A percentile compares a stretch with the other conserved stretches of the same genome.
phyloP scores from a whole-genome alignment of 352 stramenopile genomes.

The Phytophthora pluvialis region DNA sequence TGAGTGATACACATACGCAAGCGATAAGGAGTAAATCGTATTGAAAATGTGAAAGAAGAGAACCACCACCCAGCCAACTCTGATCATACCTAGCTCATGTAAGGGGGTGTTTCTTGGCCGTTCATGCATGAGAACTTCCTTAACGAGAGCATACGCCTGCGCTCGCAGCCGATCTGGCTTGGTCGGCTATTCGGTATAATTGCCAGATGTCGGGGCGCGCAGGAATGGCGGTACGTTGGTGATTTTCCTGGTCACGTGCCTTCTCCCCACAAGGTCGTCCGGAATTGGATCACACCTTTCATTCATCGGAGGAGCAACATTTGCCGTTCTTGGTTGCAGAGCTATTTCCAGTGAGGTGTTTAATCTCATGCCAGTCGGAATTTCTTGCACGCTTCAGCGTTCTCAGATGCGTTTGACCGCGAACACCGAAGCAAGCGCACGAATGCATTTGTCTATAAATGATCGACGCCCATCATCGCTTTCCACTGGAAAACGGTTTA shows the following conservation, averaged over 20 bases:
- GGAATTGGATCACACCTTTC: not conserved
- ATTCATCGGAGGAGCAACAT: not conserved
- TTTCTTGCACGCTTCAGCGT: constrained; percentile 14
- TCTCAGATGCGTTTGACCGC: constrained; percentile 29
- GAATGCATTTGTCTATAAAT: constrained; percentile 22
- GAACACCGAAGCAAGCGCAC: not conserved
- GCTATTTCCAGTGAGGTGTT: constrained; percentile 14
- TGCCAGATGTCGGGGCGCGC: constrained; percentile 5
- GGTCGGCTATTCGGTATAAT: constrained; percentile 19
- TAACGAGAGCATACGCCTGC: constrained; percentile 25
- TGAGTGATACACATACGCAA: constrained; percentile 40
- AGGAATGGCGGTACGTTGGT: not conserved
- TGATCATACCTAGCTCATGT: constrained; percentile 26
- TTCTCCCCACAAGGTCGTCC: not conserved
- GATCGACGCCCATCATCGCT: not conserved
- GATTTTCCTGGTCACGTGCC: constrained; percentile 16
- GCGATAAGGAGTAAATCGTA: constrained; percentile 23
- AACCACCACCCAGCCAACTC: constrained; percentile 29
- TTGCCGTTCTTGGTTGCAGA: not conserved
- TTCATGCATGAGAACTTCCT: constrained; percentile 30
- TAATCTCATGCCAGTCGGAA: constrained; percentile 11
- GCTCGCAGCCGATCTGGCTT: constrained; percentile 22
- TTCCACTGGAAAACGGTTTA: constrained; percentile 16
- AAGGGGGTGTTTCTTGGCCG: constrained; percentile 26
- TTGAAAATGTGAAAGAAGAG: constrained; percentile 47